These are phyloP conservation scores for Penicillium palitans DNA, from an alignment of 2,329 filamentous ascomycete genomes.

Conservation along the genomic window DNA sequence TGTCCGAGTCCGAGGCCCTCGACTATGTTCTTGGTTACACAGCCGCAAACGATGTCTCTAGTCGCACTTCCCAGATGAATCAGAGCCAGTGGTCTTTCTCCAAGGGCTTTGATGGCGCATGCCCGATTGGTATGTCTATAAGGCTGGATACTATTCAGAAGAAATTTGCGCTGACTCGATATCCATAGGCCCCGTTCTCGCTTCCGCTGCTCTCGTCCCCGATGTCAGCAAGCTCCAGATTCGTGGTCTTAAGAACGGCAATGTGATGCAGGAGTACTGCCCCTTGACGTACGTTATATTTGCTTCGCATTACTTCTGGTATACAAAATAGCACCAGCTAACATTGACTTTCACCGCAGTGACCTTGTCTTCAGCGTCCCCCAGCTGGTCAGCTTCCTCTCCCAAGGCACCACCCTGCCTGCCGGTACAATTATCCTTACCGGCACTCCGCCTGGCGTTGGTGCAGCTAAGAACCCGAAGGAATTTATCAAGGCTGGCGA, in stretches of 20 bases:
- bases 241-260: constrained; percentile 50
- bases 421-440: constrained; percentile 48
- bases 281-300: constrained; percentile 40
- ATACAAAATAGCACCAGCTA: constrained; percentile 5
- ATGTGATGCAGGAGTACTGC: constrained; percentile 51
- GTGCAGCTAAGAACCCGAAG: constrained; percentile 42
- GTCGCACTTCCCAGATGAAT: constrained; percentile 56
- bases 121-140: constrained; percentile 48
- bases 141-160: neutral
- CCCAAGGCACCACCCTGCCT: constrained; percentile 45
- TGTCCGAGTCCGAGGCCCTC: constrained; percentile 57
- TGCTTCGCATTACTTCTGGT: neutral
- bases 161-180: neutral
- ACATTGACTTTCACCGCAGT: constrained; percentile 30
- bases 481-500: constrained; percentile 49
- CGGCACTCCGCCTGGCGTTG: constrained; percentile 47
- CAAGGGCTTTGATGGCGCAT: constrained; percentile 60
- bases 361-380: constrained; percentile 58
- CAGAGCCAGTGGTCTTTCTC: constrained; percentile 60
- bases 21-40: constrained; percentile 66
- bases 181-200: constrained; percentile 51
- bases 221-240: constrained; percentile 38
- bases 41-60: constrained; percentile 63
- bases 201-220: constrained; percentile 40
- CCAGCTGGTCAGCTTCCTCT: constrained; percentile 43